These are phyloP conservation scores for Hypoxylon sp. DNA, from an alignment of 2,329 filamentous ascomycete species.

Conservation along the genomic window DNA sequence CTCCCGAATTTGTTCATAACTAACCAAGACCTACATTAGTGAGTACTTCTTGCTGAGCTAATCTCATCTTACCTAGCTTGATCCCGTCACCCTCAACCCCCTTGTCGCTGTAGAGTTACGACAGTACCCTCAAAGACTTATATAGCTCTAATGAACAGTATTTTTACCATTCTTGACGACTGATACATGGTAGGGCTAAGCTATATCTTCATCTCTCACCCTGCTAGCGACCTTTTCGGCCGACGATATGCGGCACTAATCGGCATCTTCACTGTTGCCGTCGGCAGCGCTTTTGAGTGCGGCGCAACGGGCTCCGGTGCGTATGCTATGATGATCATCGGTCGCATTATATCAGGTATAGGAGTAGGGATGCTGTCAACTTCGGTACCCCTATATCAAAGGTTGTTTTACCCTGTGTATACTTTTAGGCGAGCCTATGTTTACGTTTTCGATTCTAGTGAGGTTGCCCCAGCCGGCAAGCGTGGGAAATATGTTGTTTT, in stretches of 20 bases:
- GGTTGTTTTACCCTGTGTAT: conserved; percentile 53
- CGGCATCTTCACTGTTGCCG: conserved; percentile 63
- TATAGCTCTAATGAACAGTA: neutral
- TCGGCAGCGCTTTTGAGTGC: conserved; percentile 66
- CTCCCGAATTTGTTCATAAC: neutral
- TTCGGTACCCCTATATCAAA: conserved; percentile 71
- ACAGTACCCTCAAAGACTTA: neutral
- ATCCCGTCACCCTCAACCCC: too few relatives aligned
- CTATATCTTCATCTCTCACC: conserved; percentile 69
- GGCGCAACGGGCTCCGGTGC: conserved; percentile 59
- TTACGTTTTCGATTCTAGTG: conserved; percentile 55
- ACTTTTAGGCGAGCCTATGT: conserved; percentile 6
- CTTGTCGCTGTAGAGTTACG: neutral
- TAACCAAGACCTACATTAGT: conserved; percentile 22
- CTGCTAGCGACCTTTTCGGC: conserved; percentile 66
- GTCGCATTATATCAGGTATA: conserved; percentile 67
- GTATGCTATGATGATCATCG: conserved; percentile 65
- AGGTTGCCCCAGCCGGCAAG: conserved; percentile 68
- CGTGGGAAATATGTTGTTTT: conserved; percentile 71
- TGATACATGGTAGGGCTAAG: conserved; percentile 53
- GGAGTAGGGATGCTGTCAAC: conserved; percentile 71
- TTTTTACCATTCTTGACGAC: neutral
- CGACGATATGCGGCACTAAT: conserved; percentile 65
- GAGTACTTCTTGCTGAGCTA: conserved; percentile 8
- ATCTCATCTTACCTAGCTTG: neutral